Evolutionary conservation across 345 rosid genomes (phyloP).

Genomic region (Firmiana major): DNA sequence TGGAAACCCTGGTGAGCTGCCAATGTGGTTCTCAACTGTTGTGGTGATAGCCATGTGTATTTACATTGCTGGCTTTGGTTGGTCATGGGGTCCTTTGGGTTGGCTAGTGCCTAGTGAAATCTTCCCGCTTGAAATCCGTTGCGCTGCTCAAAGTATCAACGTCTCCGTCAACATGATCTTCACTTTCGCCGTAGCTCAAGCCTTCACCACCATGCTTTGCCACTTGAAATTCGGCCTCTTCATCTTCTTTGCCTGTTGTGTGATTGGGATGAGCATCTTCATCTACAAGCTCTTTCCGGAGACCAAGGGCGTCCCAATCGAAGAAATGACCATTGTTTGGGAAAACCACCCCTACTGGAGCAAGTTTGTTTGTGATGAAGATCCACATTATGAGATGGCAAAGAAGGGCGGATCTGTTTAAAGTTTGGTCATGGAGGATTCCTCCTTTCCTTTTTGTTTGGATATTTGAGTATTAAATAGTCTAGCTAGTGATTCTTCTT

Average conservation of each 20-base stretch:
- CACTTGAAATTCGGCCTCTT: slow-evolving; percentile 69
- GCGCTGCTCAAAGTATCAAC: slow-evolving; percentile 80
- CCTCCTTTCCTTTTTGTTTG: not conserved
- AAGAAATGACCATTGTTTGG: slow-evolving; percentile 64
- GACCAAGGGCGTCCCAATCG: slow-evolving; percentile 62
- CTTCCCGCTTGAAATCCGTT: slow-evolving; percentile 77
- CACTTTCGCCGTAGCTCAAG: slow-evolving; percentile 68
- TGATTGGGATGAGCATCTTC: slow-evolving; percentile 45
- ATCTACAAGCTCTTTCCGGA: slow-evolving; percentile 53
- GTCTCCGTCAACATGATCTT: slow-evolving; percentile 80
- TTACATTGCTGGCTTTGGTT: slow-evolving; percentile 72
- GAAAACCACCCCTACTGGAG: slow-evolving; percentile 53
- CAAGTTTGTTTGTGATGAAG: not conserved
- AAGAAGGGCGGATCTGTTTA: not conserved
- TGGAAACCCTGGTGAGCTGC: slow-evolving; percentile 55
- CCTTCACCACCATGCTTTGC: slow-evolving; percentile 68
- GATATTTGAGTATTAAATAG: not conserved
- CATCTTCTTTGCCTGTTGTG: slow-evolving; percentile 54
- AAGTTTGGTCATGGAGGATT: not conserved
- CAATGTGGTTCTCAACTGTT: slow-evolving; percentile 66
- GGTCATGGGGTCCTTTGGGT: slow-evolving; percentile 95
- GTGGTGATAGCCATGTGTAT: slow-evolving; percentile 80
- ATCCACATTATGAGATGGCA: not conserved
- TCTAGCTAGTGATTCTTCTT: not conserved
- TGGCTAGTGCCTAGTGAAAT: slow-evolving; percentile 93